phyloP scores from a whole-genome alignment of 83 land plant species.

The Picea engelmannii region DNA sequence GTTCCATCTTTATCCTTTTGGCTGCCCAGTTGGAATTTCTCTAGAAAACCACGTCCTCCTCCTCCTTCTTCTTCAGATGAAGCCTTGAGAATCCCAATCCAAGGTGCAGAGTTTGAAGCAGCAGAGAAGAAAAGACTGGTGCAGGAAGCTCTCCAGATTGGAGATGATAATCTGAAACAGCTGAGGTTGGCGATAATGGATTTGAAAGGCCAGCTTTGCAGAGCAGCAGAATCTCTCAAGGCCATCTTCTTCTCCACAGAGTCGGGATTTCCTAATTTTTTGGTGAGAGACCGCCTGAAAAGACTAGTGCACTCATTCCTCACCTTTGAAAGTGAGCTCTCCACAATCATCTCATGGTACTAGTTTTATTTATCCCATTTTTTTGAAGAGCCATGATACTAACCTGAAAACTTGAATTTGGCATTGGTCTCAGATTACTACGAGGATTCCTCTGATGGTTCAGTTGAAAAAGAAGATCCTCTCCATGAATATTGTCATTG shows the following conservation, averaged over 20 bases:
- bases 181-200: slow-evolving; percentile 1
- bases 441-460: neutral
- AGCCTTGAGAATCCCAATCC: slow-evolving; percentile 2
- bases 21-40: neutral
- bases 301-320: neutral
- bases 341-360: neutral
- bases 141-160: neutral
- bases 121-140: neutral
- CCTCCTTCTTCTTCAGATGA: neutral
- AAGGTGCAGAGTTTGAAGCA: slow-evolving; percentile 1
- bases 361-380: neutral
- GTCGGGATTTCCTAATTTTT: slow-evolving; percentile 5
- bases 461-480: neutral
- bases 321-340: slow-evolving; percentile 8
- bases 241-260: slow-evolving; percentile 8
- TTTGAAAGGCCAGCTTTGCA: slow-evolving; percentile 6
- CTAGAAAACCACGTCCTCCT: neutral
- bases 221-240: slow-evolving; percentile 5
- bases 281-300: slow-evolving; percentile 5
- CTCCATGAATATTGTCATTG: neutral
- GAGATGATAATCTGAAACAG: slow-evolving; percentile 7
- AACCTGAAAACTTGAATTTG: neutral
- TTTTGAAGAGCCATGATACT: neutral
- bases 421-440: neutral
- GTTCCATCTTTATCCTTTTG: neutral